Conservation (phyloP, 1,139 yeast species). For the Oligophagozyma castellii region DNA sequence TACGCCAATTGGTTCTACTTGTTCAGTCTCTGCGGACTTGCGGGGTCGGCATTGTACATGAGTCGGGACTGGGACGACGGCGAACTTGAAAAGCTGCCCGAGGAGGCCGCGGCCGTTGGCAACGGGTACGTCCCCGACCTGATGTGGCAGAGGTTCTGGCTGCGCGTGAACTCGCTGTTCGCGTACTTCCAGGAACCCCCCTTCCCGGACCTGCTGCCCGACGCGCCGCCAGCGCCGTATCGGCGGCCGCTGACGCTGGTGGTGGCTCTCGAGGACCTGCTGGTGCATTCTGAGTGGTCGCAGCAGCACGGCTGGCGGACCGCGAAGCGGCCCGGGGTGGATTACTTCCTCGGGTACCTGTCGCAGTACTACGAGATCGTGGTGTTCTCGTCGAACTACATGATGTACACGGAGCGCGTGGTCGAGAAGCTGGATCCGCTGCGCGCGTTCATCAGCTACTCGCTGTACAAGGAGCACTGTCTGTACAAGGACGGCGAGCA, state of each 20-base stretch:
- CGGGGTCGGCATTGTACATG: constrained; percentile 54
- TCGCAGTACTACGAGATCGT: constrained; percentile 95
- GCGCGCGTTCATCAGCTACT: constrained; percentile 78
- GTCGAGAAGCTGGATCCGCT: constrained; percentile 86
- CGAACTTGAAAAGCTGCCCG: constrained; percentile 36
- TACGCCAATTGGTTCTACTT: constrained; percentile 59
- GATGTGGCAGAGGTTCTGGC: constrained; percentile 52
- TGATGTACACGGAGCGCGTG: constrained; percentile 74
- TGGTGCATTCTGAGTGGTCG: constrained; percentile 87
- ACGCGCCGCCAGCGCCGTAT: constrained; percentile 84
- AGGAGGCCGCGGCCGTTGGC: too few relatives aligned
- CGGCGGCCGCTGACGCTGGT: constrained; percentile 88
- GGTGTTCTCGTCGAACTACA: constrained; percentile 71
- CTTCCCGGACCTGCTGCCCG: constrained; percentile 82
- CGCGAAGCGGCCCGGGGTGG: constrained; percentile 97
- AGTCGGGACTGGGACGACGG: constrained; percentile 81
- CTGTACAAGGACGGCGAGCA: constrained; percentile 70
- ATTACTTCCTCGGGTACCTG: constrained; percentile 86
- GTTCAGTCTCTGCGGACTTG: constrained; percentile 45
- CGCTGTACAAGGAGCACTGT: constrained; percentile 84
- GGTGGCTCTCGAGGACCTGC: constrained; percentile 73
- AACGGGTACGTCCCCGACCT: constrained; percentile 60
- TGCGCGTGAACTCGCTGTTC: constrained; percentile 63
- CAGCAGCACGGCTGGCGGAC: constrained; percentile 95
- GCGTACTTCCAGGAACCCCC: constrained; percentile 88